Evolutionary conservation across 164 flowering plant species (phyloP), one percentile per base, ranked within the genome.

Genomic region (Macadamia integrifolia): DNA sequence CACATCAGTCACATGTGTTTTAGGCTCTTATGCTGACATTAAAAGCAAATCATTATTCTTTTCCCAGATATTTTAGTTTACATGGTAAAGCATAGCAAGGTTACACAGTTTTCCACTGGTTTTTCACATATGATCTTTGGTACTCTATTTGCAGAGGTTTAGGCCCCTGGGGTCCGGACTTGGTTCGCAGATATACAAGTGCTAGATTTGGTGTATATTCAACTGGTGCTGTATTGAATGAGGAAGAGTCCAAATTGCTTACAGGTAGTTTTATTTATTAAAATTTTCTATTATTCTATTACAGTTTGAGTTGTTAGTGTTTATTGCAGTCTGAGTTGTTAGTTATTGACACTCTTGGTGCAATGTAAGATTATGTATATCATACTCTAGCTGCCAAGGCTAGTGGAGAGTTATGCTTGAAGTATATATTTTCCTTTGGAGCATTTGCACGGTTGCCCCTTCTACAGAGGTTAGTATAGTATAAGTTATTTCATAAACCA

Each of bases 331-430:
- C 12, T 30, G 29, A 40, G 30, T 9, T 12, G 6, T 3, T 64
- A 64, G 10, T 62, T 70, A 12, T 58, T 81, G 61, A 78, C 61
- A 48, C 52, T 62, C 29, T 60, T 72, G 52, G 61, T 61, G 62
- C 15, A 11, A 32, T 60, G 70, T 82, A 43, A 91, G 96, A 90
- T 81, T 92, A 91, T 79, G 81, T 80, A 2, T 92, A 94, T 76
- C 99, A 94, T 70, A 94, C 93, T 64, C 72, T 86, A 49, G 98
- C 93, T 8, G 92, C 99, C 65, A 94, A 92, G 78, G 92, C 90
- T 31, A 94, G 98, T 84, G 99, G 98, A 73, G 97, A 94, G 77
- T 77, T 92, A 72, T 92, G 99, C 84, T 80, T 94, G 66, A 92
- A 90, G 76, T 86, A 94, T 70, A 89, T 94, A 56, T 89, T 93